A percentile compares a stretch with the other conserved stretches of the same genome.
Evolutionary conservation across 805 yeast genomes (phyloP).

Genomic region (Alloascoidea hylecoeti): DNA sequence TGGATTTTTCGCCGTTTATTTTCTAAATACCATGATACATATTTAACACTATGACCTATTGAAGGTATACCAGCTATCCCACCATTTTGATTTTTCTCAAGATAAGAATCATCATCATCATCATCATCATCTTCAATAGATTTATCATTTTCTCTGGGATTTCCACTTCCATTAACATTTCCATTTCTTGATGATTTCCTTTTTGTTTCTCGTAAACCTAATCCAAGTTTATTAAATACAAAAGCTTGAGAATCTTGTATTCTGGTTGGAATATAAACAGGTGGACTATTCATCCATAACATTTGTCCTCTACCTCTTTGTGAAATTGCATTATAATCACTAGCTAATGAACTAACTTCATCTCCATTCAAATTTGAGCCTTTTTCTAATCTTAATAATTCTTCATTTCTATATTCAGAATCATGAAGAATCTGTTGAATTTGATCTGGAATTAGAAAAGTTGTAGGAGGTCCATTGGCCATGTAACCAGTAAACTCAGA

Average conservation of each 20-base stretch:
- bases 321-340: background rate
- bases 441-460: background rate
- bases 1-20: no score
- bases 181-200: background rate
- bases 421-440: background rate
- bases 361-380: background rate
- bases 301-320: background rate
- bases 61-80: background rate
- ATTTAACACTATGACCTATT: background rate
- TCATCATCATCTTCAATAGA: slow-evolving; percentile 1
- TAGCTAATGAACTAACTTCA: no score
- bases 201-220: background rate
- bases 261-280: background rate
- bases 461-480: background rate
- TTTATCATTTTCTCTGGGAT: no score
- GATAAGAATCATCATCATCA: background rate
- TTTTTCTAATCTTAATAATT: background rate
- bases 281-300: background rate
- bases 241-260: background rate
- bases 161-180: no score
- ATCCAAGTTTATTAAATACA: background rate
- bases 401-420: background rate
- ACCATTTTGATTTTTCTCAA: background rate
- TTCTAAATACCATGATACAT: background rate
- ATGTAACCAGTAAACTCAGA: background rate